phyloP scores from a whole-genome alignment of 495 filamentous ascomycete genomes.

The Talaromyces trachyspermus region DNA sequence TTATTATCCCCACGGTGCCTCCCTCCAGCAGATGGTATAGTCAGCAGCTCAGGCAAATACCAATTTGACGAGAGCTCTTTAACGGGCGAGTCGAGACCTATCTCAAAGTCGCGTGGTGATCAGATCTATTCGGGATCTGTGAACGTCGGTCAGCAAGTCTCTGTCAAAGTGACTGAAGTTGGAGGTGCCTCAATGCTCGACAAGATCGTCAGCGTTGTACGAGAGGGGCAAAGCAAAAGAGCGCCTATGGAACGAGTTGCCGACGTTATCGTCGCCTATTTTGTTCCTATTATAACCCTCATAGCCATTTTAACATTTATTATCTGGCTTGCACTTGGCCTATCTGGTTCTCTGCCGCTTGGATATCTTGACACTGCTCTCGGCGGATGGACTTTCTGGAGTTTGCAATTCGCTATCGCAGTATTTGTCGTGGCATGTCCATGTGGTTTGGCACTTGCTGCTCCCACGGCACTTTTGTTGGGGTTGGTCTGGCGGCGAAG shows the following conservation, averaged over 20 bases:
- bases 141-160: constrained; percentile 67
- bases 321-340: constrained; percentile 71
- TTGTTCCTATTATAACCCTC: constrained; percentile 78
- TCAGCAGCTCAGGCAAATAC: constrained; percentile 52
- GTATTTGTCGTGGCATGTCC: constrained; percentile 95
- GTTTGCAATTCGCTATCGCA: constrained; percentile 84
- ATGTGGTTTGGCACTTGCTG: constrained; percentile 85
- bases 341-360: constrained; percentile 55
- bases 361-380: constrained; percentile 58
- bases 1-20: constrained; percentile 72
- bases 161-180: constrained; percentile 60
- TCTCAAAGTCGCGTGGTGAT: constrained; percentile 65
- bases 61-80: constrained; percentile 85
- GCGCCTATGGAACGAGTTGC: constrained; percentile 84
- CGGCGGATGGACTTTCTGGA: constrained; percentile 82
- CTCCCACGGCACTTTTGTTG: constrained; percentile 93
- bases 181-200: constrained; percentile 84
- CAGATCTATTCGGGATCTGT: constrained; percentile 78
- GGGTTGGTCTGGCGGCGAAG: constrained; percentile 78
- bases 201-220: constrained; percentile 80
- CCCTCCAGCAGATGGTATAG: constrained; percentile 78
- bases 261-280: constrained; percentile 77
- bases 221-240: constrained; percentile 81
- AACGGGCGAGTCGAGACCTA: constrained; percentile 77
- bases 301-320: constrained; percentile 78